Base-by-base conservation (phyloP, 2,329 filamentous ascomycete genomes). In the Trichoderma guizhouense region DNA sequence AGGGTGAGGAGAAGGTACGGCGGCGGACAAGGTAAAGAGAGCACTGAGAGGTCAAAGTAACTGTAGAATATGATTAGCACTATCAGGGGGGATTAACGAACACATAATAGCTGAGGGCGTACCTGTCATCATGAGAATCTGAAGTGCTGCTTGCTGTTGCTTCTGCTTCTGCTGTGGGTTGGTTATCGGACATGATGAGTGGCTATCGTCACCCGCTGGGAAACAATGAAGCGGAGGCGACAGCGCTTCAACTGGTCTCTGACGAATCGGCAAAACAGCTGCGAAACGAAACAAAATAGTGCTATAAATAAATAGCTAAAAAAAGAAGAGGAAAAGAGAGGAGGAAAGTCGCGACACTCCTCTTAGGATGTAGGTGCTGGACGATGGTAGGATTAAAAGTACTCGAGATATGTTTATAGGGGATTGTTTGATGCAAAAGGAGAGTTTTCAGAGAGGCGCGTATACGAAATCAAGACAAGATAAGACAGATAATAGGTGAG, bases 31-130 rank as follows among this genome's bases (percentile, higher is more conserved):
- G 73, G 60, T 2, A 74, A 55, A 3, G 74, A 64, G 36, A 72
- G 67, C 5, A 75, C 69, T 6, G 79, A 75, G 21, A 81, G 74
- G 53, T 76, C 78, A 43, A 81, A 82, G 71, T 82, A 82, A 62
- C 81, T 82, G 58, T 6, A 5, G 36, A 32, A 0, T 15, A 9
- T 32, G 28, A 43, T 74, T 18, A 74, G 73, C 55, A 69, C 15
- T 21, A 30, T 7, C 12, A n/a, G 12, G 0, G 24, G 24, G n/a
- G 26, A 14, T 21, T 18, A 28, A 15, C 14, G 24, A 7, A 12
- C 3, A 28, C 18, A 7, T 5, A 15, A 14, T 12, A 39, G 28
- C 3, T 43, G 15, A 21, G 8, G 3, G 5, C 73, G 43, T 76
- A 81, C 79, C 74, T 79, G 57, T 73, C 57, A 6, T 80, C 78